Evolutionary conservation across 2,329 filamentous ascomycete genomes (phyloP).

Genomic region (Colletotrichum trifolii): DNA sequence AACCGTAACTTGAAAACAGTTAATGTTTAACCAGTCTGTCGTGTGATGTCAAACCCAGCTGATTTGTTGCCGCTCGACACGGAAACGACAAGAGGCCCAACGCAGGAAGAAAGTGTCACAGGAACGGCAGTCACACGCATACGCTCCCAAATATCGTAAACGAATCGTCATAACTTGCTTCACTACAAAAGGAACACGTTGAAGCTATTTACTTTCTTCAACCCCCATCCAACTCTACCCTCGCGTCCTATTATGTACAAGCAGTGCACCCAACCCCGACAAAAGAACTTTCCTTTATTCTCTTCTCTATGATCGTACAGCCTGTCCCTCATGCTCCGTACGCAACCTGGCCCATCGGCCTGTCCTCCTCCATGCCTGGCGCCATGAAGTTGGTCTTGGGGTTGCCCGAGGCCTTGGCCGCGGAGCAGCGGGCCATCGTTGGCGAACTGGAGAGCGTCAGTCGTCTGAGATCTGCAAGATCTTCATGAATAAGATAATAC

Average conservation of each 20-base stretch:
- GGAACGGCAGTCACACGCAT: not conserved
- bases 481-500: slow-evolving; percentile 57
- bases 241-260: slow-evolving; percentile 53
- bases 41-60: too few relatives aligned
- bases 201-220: slow-evolving; percentile 39
- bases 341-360: slow-evolving; percentile 69
- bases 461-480: not conserved
- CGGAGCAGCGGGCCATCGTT: slow-evolving; percentile 97
- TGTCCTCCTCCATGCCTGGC: slow-evolving; percentile 72
- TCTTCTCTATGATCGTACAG: slow-evolving; percentile 46
- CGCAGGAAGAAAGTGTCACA: too few relatives aligned
- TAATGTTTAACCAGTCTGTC: too few relatives aligned
- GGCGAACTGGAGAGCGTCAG: slow-evolving; percentile 75
- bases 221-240: slow-evolving; percentile 31
- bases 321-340: slow-evolving; percentile 62
- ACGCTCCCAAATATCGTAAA: not conserved
- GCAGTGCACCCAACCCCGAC: slow-evolving; percentile 43
- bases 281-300: slow-evolving; percentile 50
- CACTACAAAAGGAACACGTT: slow-evolving; percentile 20
- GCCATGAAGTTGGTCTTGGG: slow-evolving; percentile 84
- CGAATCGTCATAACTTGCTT: slow-evolving; percentile 6
- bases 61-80: too few relatives aligned
- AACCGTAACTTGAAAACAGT: too few relatives aligned
- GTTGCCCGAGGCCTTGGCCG: slow-evolving; percentile 86
- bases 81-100: too few relatives aligned